Evolutionary conservation across 2,329 filamentous ascomycete genomes (phyloP), one percentile per base, ranked within the genome.

Genomic region (Byssochlamys sp.): DNA sequence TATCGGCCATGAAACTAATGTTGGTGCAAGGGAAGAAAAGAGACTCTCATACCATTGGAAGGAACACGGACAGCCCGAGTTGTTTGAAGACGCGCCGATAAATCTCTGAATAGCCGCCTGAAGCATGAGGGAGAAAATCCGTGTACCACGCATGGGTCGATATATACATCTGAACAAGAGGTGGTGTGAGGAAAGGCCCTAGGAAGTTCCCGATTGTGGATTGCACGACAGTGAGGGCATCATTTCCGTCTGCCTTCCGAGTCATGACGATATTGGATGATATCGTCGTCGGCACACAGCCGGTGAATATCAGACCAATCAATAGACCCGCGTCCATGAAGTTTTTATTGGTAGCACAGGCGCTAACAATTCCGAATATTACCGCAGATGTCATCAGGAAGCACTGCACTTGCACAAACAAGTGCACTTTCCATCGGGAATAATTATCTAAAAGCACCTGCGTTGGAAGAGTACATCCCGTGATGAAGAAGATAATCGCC

Each of bases 261-360:
- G 84, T 87, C 83, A 87, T 86, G 53, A 87, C 81, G 2, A 86
- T 81, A 63, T 87, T 87, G 52, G 81, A 85, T 14, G 82, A 80
- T 64, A 87, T 84, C 0, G 84, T 87, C 0, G 85, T 88, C 0
- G 85, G 84, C 9, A 85, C 79, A 62, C 80, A 84, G 29, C 81
- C 79, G 1, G 81, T 75, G 48, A 84, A 80, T 2, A 86, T 75
- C 67, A 87, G 79, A 9, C 85, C 85, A 12, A 86, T 77, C 5
- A 87, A 72, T 29, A 87, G 76, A 59, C 81, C 81, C 0, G 80
- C 74, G 52, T 85, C 82, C 66, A 87, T 82, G 52, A 81, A 81
- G 7, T 65, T 55, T 4, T 59, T 67, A 55, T 76, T 73, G 4
- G 69, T 76, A 4, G 76, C 77, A 54, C 73, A 74, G 0, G 79